Evolutionary conservation across 257 asterid species (phyloP), one percentile per base, ranked within the genome.

Genomic region (Echium plantagineum): DNA sequence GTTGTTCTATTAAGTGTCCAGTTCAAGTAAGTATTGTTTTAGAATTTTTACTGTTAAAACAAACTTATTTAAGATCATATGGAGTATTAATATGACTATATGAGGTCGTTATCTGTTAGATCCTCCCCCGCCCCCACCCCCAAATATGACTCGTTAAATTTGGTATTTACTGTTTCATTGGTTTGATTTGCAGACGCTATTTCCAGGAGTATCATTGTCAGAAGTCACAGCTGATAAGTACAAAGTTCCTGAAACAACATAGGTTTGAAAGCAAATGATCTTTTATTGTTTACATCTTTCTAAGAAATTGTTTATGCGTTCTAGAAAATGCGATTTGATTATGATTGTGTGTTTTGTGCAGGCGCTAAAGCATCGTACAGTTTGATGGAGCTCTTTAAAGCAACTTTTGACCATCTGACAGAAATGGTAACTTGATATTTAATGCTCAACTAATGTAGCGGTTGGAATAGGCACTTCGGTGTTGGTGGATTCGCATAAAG

Each of bases 211-310:
- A 62, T 85, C 84, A 88, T 73, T 85, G 72, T 73, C 74, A 10
- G 95, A 88, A 73, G 83, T 88, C 71, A 78, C 84, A 59, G 75
- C 88, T 47, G 95, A 83, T 48, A 76, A 79, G 83, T 88, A 88
- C 62, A 85, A 81, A 77, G 96, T 88, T 61, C 57, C 69, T 47
- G 94, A 81, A 49, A 46, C 80, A 58, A 65, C 55, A 42, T 69
- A 68, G 61, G 5, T 15, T 2, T 17, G 49, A 4, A 42, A 10
- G 49, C 13, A 15, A 42, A 42, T 12, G 3, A 12, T 42, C 49
- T 42, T 42, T 42, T 42, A 42, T 10, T 42, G 49, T 12, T 42
- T 10, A 10, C 13, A 1, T 42, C 12, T 13, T 42, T 42, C 17
- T 42, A 17, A 10, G 16, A 42, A 42, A 42, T 42, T 42, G 5